These are phyloP conservation scores for Tympanopsis confertula DNA, from an alignment of 2,329 filamentous ascomycete species.

Conservation along the genomic window DNA sequence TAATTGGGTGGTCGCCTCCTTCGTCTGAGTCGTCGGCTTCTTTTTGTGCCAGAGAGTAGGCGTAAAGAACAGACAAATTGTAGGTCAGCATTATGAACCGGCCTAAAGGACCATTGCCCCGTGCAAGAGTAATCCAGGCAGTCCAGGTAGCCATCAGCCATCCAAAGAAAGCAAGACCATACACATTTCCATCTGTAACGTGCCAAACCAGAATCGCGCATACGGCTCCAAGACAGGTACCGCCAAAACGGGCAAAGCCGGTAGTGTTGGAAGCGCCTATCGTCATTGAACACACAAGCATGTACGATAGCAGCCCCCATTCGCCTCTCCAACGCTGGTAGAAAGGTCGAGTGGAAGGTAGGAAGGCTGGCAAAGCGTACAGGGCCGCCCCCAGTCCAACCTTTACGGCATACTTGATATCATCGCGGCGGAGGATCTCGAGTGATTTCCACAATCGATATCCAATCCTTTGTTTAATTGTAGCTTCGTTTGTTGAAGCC, in stretches of 20 bases:
- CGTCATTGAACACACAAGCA: slow-evolving; percentile 97
- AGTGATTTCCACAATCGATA: slow-evolving; percentile 7
- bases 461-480: slow-evolving; percentile 36
- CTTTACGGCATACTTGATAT: slow-evolving; percentile 66
- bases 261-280: slow-evolving; percentile 93
- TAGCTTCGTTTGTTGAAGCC: slow-evolving; percentile 4
- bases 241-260: slow-evolving; percentile 72
- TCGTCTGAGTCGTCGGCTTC: slow-evolving; percentile 79
- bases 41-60: slow-evolving; percentile 73
- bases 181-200: slow-evolving; percentile 60
- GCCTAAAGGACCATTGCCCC: slow-evolving; percentile 77
- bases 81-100: slow-evolving; percentile 92
- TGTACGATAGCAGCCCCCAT: slow-evolving; percentile 93
- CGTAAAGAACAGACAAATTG: slow-evolving; percentile 88
- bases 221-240: slow-evolving; percentile 70
- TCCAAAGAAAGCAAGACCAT: slow-evolving; percentile 67
- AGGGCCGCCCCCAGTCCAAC: slow-evolving; percentile 81
- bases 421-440: not conserved
- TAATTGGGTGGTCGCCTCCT: slow-evolving; percentile 71
- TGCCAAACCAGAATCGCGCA: slow-evolving; percentile 72
- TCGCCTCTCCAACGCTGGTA: slow-evolving; percentile 88
- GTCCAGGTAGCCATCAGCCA: slow-evolving; percentile 72
- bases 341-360: slow-evolving; percentile 63
- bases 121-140: slow-evolving; percentile 79
- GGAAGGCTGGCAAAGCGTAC: slow-evolving; percentile 81